Conservation (phyloP, 129 eudicot species). For the Pseudognaphalium luteoalbum region DNA sequence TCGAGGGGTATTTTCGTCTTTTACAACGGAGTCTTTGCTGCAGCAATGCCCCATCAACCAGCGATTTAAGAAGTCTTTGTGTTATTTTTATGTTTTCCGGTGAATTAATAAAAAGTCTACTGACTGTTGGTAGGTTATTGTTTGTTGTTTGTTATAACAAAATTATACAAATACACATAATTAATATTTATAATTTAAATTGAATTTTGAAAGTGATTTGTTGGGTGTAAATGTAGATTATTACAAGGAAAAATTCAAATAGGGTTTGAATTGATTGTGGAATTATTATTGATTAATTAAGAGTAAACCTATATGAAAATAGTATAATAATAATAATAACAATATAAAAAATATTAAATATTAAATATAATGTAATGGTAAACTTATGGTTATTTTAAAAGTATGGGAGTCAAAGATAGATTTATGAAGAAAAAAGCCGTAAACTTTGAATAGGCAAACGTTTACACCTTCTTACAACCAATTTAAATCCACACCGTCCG, state of each 20-base stretch:
- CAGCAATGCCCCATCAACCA: conserved; percentile 84
- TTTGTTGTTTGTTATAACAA: no score
- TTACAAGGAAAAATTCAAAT: conserved; percentile 19
- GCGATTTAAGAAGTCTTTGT: not conserved
- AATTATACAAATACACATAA: not conserved
- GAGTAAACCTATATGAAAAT: conserved; percentile 1
- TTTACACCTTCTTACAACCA: conserved; percentile 21
- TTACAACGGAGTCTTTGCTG: conserved; percentile 52
- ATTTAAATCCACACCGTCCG: conserved; percentile 29
- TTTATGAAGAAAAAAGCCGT: conserved; percentile 32
- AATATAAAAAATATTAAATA: no score
- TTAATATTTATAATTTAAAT: no score
- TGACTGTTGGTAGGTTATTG: not conserved
- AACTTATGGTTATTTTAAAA: no score
- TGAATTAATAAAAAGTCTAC: not conserved
- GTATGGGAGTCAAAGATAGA: conserved; percentile 23
- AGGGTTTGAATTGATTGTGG: conserved; percentile 5
- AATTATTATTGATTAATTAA: no score
- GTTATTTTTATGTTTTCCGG: not conserved
- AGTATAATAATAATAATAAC: not conserved
- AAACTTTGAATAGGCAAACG: conserved; percentile 38
- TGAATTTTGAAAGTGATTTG: not conserved
- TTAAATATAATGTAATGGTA: no score
- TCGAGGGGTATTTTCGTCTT: conserved; percentile 30
- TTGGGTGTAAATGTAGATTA: conserved; percentile 12